phyloP scores from a whole-genome alignment of 2,329 filamentous ascomycete genomes.

The Claviceps sp. region DNA sequence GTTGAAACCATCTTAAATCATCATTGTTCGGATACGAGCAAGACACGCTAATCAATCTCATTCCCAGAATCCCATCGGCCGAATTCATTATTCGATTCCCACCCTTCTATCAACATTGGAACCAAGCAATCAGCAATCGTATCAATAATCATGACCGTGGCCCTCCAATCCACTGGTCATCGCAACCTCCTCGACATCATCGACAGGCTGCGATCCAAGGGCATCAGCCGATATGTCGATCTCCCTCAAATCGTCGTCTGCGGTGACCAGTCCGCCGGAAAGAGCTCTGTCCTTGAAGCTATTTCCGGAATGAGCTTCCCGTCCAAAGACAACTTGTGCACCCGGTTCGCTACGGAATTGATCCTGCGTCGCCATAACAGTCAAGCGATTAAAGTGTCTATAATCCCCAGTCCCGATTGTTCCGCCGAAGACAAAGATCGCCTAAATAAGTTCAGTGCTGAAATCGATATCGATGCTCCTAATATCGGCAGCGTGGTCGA shows the following conservation, averaged over 20 bases:
- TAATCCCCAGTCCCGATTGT: slow-evolving; percentile 18
- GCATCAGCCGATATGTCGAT: slow-evolving; percentile 17
- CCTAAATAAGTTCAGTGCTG: slow-evolving; percentile 1
- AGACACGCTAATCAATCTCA: too few species aligned
- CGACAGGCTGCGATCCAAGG: slow-evolving; percentile 8
- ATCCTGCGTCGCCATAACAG: slow-evolving; percentile 34
- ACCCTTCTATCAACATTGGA: not conserved
- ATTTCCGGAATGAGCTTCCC: slow-evolving; percentile 50
- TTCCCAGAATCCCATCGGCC: too few species aligned
- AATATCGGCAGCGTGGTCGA: slow-evolving; percentile 5
- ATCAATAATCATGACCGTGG: slow-evolving; percentile 5
- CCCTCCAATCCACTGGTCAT: slow-evolving; percentile 7
- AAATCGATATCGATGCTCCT: slow-evolving; percentile 1
- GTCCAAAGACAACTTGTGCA: slow-evolving; percentile 43
- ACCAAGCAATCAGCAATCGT: not conserved
- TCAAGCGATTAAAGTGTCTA: slow-evolving; percentile 20
- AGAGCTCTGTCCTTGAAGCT: slow-evolving; percentile 52
- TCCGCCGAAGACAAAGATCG: slow-evolving; percentile 12
- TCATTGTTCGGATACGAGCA: too few species aligned
- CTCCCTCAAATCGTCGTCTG: slow-evolving; percentile 41
- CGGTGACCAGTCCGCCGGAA: slow-evolving; percentile 49
- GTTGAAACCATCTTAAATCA: too few species aligned
- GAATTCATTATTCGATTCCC: too few species aligned
- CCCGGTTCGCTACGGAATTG: slow-evolving; percentile 49
- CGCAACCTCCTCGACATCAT: slow-evolving; percentile 10